These are phyloP conservation scores for Cydonia oblonga DNA, from an alignment of 331 rosid species.

Conservation along the genomic window DNA sequence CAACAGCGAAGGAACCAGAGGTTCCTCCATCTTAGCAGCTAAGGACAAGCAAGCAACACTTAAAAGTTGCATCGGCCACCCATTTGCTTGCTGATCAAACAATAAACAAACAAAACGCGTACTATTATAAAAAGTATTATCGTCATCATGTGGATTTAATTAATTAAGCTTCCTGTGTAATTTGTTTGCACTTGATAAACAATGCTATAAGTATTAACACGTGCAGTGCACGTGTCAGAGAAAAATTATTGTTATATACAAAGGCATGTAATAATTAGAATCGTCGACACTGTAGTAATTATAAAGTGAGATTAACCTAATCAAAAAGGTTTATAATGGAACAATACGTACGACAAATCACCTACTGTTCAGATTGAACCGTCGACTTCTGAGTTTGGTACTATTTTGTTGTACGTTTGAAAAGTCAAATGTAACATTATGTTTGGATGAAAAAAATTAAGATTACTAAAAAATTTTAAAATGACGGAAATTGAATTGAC, in stretches of 20 bases:
- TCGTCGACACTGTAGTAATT: constrained; percentile 3
- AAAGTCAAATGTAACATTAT: constrained; percentile 50
- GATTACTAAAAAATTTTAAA: too few species aligned
- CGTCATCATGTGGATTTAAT: background rate
- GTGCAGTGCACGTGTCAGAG: constrained; percentile 18
- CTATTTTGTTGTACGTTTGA: constrained; percentile 3
- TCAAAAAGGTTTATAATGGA: background rate
- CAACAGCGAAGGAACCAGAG: constrained; percentile 74
- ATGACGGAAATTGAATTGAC: too few species aligned
- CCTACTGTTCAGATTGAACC: background rate
- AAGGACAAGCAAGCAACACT: constrained; percentile 89
- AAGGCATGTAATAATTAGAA: background rate
- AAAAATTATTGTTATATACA: constrained; percentile 3
- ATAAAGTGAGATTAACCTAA: constrained; percentile 1
- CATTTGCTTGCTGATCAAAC: constrained; percentile 48
- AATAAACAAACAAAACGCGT: background rate
- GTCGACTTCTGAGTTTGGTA: background rate
- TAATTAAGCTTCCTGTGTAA: constrained; percentile 3
- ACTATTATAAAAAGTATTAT: background rate
- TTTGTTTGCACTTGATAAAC: background rate
- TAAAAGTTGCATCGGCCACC: constrained; percentile 90
- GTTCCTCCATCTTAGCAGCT: constrained; percentile 99
- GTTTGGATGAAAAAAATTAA: too few species aligned
- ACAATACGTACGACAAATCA: constrained; percentile 1
- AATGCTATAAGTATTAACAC: background rate